Evolutionary conservation across 2,329 filamentous ascomycete genomes (phyloP), one percentile per base, ranked within the genome.

Genomic region (Nothophoma quercina): DNA sequence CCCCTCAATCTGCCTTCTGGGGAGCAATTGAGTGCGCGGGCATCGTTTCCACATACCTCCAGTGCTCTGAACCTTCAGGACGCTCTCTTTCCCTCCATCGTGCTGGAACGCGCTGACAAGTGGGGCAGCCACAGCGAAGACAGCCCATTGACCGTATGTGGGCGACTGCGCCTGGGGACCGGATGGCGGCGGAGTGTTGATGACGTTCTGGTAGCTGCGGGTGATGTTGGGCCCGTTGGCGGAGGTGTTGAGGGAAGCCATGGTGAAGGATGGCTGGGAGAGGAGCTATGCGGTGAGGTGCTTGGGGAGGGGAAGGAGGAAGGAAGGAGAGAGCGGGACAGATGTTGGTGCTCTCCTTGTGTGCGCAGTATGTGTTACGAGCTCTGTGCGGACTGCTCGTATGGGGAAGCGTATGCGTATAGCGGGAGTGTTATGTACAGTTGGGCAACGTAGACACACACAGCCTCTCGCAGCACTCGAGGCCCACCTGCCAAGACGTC

Each of bases 111-210:
- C 93, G 78, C 89, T 98, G 72, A 91, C 84, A 32, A 99, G 85
- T 47, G 95, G 95, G 55, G 93, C 90, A 73, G 95, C 90, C 32
- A 99, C 95, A 7, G 90, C 90, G 78, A 96, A 96, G 56, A 99
- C 81, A 16, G 91, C 93, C 95, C 95, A 99, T 80, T 93, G 90
- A 58, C 85, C 92, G 70, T 90, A 90, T 39, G 92, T 96, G 30
- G 90, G 84, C 39, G 93, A 96, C 71, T 81, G 81, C 8, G 83
- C 80, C 51, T 83, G 80, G 38, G 81, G 70, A 12, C 83, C 83
- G 55, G 83, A 80, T 13, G 85, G 81, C 51, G 80, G 72, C 41
- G 84, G 75, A 45, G 84, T 78, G 72, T 88, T 84, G 68, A 90
- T 80, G 42, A 91, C 81, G 44, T 84, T 83, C 70, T 88, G 82